These are phyloP conservation scores for Sclerotinia spermophila DNA, from an alignment of 2,329 filamentous ascomycete genomes.

Conservation along the genomic window DNA sequence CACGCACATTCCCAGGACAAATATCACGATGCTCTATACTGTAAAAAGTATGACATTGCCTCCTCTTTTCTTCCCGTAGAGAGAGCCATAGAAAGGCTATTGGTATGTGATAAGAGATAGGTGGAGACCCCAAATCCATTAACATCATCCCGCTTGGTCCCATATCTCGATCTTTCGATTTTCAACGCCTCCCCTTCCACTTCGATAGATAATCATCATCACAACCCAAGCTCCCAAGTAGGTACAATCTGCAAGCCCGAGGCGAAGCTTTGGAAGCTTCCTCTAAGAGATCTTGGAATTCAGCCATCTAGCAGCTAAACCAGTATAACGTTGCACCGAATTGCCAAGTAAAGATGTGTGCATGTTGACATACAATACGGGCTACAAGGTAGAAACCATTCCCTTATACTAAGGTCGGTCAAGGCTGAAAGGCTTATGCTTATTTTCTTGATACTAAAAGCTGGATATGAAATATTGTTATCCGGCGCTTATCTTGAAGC, in stretches of 20 bases:
- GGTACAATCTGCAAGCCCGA: conserved; percentile 1
- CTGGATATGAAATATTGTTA: not conserved
- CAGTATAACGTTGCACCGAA: not conserved
- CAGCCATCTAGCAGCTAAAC: not conserved
- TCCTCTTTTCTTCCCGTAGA: not conserved
- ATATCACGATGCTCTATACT: not conserved
- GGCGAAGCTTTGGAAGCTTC: conserved; percentile 10
- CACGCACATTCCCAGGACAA: not conserved
- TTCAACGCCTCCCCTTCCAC: not conserved
- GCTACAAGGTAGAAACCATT: not conserved
- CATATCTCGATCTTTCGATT: not conserved
- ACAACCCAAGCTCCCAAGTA: not conserved
- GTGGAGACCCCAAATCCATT: not conserved
- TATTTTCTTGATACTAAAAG: not conserved
- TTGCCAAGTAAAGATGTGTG: not conserved
- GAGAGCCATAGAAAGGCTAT: not conserved
- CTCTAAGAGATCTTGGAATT: not conserved
- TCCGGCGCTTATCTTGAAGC: not conserved
- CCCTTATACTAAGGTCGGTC: not conserved
- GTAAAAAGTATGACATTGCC: not conserved
- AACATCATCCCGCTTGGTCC: not conserved
- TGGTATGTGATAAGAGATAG: not conserved
- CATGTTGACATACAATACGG: not conserved
- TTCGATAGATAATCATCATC: not conserved
- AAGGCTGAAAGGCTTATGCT: not conserved